Evolutionary conservation across 169 alveolate species (phyloP).

Genomic region (Plasmodium sp.): DNA sequence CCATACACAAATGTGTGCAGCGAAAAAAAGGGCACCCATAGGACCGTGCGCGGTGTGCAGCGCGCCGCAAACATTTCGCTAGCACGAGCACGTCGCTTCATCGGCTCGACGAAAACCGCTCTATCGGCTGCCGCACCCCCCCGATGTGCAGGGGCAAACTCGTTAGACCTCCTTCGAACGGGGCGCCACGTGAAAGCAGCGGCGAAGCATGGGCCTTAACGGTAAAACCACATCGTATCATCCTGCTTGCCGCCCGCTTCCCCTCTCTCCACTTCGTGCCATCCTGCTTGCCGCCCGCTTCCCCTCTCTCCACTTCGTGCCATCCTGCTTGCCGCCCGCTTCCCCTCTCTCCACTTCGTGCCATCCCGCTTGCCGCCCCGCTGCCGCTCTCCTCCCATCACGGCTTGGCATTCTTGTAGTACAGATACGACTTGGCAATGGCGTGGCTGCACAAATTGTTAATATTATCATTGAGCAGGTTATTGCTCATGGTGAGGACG

Average conservation of each 20-base stretch:
- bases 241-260: too few species aligned
- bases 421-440: slow-evolving; percentile 61
- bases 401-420: slow-evolving; percentile 64
- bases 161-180: neutral
- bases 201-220: neutral
- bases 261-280: too few species aligned
- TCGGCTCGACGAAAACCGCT: neutral
- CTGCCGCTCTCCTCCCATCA: neutral
- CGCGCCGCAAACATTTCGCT: neutral
- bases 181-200: neutral
- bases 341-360: too few species aligned
- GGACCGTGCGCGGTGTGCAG: neutral
- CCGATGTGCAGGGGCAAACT: neutral
- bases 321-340: neutral
- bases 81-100: neutral
- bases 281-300: too few species aligned
- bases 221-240: too few species aligned
- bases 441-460: slow-evolving; percentile 73
- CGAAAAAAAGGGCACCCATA: neutral
- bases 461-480: slow-evolving; percentile 46
- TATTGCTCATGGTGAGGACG: slow-evolving; percentile 71
- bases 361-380: too few species aligned
- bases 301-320: neutral
- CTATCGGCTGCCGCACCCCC: neutral
- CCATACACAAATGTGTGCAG: neutral